Evolutionary conservation across 2,329 filamentous ascomycete genomes (phyloP), one percentile per base, ranked within the genome.

Genomic region (Thermoascus crustaceus): DNA sequence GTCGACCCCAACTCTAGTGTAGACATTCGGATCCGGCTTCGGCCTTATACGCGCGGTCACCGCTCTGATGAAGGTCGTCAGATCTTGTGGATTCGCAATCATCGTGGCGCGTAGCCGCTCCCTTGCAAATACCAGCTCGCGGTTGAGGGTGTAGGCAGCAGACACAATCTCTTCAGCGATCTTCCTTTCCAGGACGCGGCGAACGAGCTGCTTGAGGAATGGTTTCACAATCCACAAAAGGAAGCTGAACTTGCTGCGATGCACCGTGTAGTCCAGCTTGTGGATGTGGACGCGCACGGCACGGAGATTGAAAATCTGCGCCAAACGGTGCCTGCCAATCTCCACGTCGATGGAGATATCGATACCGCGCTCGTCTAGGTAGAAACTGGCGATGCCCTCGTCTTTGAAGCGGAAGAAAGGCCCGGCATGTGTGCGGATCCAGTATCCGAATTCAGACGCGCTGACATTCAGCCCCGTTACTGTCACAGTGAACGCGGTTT

Each of bases 381-480:
- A 76, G 60, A 96, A 87, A 19, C 82, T 85, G 4, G 83, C 85
- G 31, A 95, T 83, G 3, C 89, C 89, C 56, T 87, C 75, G 50
- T 94, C 87, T 2, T 77, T 75, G 19, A 94, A 70, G 16, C 78
- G 78, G 32, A 94, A 68, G 2, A 93, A 50, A 5, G 47, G 57
- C 2, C 85, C 80, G 9, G 78, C 77, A 55, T 91, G 88, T 0
- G 84, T 72, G 7, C 83, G 82, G 20, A 95, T 67, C 78, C 88
- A 93, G 65, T 88, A 96, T 16, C 89, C 89, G 20, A 96, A 70
- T 43, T 95, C 87, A 16, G 89, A 78, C 2, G 88, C 88, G 25
- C 82, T 79, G 35, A 91, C 71, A 0, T 86, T 93, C 6, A 96
- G 65, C 0, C 89, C 89, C 44, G 86, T 80, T 24, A 94, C 65